Evolutionary conservation across 1,139 yeast genomes (phyloP).

Genomic region (Suhomyces panamericanus): DNA sequence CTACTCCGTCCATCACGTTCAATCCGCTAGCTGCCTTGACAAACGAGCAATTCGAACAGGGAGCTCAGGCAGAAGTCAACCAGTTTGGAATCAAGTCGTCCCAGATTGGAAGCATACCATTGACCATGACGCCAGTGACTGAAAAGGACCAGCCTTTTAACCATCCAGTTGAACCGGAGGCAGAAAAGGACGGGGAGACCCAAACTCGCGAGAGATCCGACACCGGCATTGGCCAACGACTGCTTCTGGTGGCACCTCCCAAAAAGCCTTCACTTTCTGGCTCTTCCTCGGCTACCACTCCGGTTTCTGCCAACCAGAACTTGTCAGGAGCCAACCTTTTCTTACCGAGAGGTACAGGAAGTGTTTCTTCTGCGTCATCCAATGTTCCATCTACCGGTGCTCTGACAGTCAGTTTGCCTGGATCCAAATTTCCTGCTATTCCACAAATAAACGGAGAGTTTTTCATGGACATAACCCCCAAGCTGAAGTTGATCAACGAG

Average conservation of each 20-base stretch:
- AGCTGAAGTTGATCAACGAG: constrained; percentile 36
- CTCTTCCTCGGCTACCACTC: constrained; percentile 13
- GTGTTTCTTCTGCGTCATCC: constrained; percentile 7
- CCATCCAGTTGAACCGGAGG: constrained; percentile 15
- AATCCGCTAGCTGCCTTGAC: constrained; percentile 41
- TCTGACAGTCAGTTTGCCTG: background rate
- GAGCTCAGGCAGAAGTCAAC: constrained; percentile 40
- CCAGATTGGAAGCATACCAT: constrained; percentile 48
- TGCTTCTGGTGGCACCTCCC: constrained; percentile 6
- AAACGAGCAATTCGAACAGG: constrained; percentile 25
- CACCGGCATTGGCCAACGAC: constrained; percentile 13
- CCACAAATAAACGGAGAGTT: constrained; percentile 42
- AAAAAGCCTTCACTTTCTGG: constrained; percentile 10
- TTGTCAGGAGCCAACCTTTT: constrained; percentile 13
- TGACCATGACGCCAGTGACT: constrained; percentile 77
- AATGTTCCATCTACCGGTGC: background rate
- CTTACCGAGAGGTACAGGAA: constrained; percentile 10
- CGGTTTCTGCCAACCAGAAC: constrained; percentile 7
- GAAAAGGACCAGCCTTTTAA: constrained; percentile 45
- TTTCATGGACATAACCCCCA: constrained; percentile 41
- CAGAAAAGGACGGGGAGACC: constrained; percentile 16
- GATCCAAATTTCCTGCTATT: constrained; percentile 34
- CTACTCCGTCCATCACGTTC: constrained; percentile 41
- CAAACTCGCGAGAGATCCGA: constrained; percentile 22
- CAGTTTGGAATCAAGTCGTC: constrained; percentile 66